A percentile compares a stretch with the other conserved stretches of the same genome.
phyloP scores from a whole-genome alignment of 2,329 filamentous ascomycete species.

The Dactylellina haptotyla region DNA sequence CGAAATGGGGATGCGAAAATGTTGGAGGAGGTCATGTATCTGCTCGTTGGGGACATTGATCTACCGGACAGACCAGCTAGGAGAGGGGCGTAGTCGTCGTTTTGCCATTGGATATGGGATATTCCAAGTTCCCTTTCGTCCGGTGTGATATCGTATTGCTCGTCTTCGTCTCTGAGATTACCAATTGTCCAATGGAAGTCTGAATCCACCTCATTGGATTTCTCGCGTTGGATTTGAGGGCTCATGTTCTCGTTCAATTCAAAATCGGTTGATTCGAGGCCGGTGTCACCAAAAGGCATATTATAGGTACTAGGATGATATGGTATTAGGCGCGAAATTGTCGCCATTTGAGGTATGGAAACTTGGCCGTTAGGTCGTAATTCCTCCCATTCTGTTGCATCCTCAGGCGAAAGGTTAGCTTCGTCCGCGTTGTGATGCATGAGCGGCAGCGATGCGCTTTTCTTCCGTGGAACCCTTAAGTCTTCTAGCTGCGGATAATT shows the following conservation, averaged over 20 bases:
- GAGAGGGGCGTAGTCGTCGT: not conserved
- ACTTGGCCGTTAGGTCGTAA: not conserved
- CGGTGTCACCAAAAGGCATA: not conserved
- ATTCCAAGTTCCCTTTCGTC: not conserved
- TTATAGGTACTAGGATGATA: not conserved
- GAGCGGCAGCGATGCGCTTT: not conserved
- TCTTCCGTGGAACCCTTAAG: not conserved
- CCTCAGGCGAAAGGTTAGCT: not conserved
- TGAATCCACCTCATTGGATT: not conserved
- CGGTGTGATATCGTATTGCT: not conserved
- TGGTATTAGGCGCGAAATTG: not conserved
- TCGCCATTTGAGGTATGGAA: constrained; percentile 1
- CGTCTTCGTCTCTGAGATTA: not conserved
- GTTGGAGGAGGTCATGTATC: constrained; percentile 13
- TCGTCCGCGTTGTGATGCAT: not conserved
- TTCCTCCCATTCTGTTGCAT: not conserved
- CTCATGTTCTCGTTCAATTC: not conserved
- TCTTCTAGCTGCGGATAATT: not conserved
- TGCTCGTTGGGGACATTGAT: not conserved
- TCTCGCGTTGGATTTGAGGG: not conserved
- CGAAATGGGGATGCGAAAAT: not conserved
- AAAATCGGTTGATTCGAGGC: not conserved
- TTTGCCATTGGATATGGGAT: not conserved
- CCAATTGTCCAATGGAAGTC: not conserved
- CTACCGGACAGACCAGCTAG: not conserved